A percentile compares a stretch with the other conserved stretches of the same genome.
Conservation (phyloP, 257 asterid species). For the Penstemon davidsonii region DNA sequence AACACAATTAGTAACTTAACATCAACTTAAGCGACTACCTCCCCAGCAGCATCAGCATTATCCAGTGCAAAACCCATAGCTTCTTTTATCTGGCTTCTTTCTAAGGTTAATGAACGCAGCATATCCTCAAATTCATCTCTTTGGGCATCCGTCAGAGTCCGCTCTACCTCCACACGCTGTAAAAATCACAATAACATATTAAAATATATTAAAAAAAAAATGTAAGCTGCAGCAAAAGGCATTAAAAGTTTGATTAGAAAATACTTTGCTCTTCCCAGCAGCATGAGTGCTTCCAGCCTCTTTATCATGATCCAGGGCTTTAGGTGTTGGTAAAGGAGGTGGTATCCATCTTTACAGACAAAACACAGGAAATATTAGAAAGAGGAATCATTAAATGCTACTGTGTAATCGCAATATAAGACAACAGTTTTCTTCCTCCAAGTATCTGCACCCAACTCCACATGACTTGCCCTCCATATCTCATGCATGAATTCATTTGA, state of each 20-base stretch:
- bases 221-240: constrained; percentile 19
- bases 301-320: constrained; percentile 69
- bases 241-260: constrained; percentile 19
- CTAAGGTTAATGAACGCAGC: constrained; percentile 62
- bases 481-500: constrained; percentile 15
- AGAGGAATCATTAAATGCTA: constrained; percentile 1
- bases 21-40: constrained; percentile 50
- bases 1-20: constrained; percentile 8
- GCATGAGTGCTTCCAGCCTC: constrained; percentile 87
- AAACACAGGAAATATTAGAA: constrained; percentile 26
- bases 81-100: constrained; percentile 61
- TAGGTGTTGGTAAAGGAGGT: constrained; percentile 71
- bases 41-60: constrained; percentile 98
- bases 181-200: constrained; percentile 28
- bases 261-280: constrained; percentile 90
- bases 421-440: too few species aligned
- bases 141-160: constrained; percentile 74
- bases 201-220: not conserved
- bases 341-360: constrained; percentile 78
- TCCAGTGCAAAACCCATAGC: constrained; percentile 71
- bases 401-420: too few species aligned
- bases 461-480: not conserved
- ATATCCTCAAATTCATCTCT: constrained; percentile 73
- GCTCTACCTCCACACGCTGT: constrained; percentile 87
- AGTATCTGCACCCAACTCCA: constrained; percentile 6